A percentile compares a stretch with the other conserved stretches of the same genome.
These are phyloP conservation scores for Jatropha multifida DNA, from an alignment of 441 rosid species.

Conservation along the genomic window DNA sequence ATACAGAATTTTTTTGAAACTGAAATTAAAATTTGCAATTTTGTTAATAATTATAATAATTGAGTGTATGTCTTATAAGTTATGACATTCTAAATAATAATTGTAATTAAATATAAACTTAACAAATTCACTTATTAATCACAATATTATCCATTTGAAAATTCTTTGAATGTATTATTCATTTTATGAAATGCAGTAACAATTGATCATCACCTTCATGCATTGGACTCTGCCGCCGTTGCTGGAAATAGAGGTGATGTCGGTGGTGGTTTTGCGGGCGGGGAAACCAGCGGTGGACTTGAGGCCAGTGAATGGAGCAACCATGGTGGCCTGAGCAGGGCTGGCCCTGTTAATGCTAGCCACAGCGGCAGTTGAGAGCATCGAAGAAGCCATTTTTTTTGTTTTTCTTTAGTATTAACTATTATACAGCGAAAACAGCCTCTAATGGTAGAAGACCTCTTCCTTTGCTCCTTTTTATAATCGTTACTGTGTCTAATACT, in stretches of 20 bases:
- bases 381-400: constrained; percentile 30
- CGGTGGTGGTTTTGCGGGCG: constrained; percentile 13
- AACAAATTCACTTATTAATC: too few relatives aligned
- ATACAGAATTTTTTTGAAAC: too few relatives aligned
- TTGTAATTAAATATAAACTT: too few relatives aligned
- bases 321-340: constrained; percentile 33
- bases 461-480: constrained; percentile 8
- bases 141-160: too few relatives aligned
- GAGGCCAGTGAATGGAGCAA: constrained; percentile 29
- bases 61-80: too few relatives aligned
- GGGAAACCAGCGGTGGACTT: constrained; percentile 13
- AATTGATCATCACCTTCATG: constrained; percentile 12
- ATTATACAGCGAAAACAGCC: not conserved
- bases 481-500: not conserved
- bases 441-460: not conserved
- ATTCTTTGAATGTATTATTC: too few relatives aligned
- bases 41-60: too few relatives aligned
- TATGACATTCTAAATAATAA: too few relatives aligned
- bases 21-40: too few relatives aligned
- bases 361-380: constrained; percentile 26
- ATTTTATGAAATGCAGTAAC: too few relatives aligned
- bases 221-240: constrained; percentile 23
- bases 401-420: not conserved
- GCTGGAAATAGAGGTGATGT: constrained; percentile 21
- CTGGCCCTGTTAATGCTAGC: constrained; percentile 15